Conservation (phyloP, 139 green algal genomes). For the Micractinium conductrix region DNA sequence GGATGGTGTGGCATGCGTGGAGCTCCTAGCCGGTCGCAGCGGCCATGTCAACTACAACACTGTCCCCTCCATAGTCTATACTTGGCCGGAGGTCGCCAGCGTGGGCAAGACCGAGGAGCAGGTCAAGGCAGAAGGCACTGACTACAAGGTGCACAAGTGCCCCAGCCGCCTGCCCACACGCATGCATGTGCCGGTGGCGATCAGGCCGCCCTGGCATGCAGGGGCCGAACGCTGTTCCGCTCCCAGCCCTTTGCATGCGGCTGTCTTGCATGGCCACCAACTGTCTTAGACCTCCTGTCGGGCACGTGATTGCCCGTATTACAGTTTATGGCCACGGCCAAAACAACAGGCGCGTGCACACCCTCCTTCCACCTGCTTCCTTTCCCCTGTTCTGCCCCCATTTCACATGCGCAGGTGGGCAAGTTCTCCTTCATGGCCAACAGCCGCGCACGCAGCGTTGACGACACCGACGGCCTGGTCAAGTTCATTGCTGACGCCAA, state of each 20-base stretch:
- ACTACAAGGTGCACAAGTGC: constrained; percentile 74
- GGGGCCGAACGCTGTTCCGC: too few relatives aligned
- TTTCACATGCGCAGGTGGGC: constrained; percentile 57
- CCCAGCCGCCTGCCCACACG: background rate
- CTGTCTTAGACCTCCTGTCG: too few relatives aligned
- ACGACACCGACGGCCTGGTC: constrained; percentile 91
- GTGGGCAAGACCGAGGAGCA: constrained; percentile 90
- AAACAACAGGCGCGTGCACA: too few relatives aligned
- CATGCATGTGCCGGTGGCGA: background rate
- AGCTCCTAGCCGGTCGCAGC: constrained; percentile 89
- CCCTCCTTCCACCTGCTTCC: too few relatives aligned
- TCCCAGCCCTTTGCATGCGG: too few relatives aligned
- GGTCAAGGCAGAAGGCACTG: constrained; percentile 71
- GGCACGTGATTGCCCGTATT: too few relatives aligned
- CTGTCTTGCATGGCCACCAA: too few relatives aligned
- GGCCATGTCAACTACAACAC: constrained; percentile 99
- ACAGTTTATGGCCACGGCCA: too few relatives aligned
- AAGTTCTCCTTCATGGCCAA: constrained; percentile 99
- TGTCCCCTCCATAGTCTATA: constrained; percentile 98
- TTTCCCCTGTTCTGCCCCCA: background rate
- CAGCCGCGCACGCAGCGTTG: constrained; percentile 87
- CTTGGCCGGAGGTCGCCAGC: constrained; percentile 88
- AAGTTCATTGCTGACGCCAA: constrained; percentile 86
- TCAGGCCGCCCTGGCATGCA: too few relatives aligned
- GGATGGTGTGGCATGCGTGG: constrained; percentile 95